Evolutionary conservation across 192 early-diverging fungal genomes (phyloP), one percentile per base, ranked within the genome.

Genomic region (Podila minutissima): DNA sequence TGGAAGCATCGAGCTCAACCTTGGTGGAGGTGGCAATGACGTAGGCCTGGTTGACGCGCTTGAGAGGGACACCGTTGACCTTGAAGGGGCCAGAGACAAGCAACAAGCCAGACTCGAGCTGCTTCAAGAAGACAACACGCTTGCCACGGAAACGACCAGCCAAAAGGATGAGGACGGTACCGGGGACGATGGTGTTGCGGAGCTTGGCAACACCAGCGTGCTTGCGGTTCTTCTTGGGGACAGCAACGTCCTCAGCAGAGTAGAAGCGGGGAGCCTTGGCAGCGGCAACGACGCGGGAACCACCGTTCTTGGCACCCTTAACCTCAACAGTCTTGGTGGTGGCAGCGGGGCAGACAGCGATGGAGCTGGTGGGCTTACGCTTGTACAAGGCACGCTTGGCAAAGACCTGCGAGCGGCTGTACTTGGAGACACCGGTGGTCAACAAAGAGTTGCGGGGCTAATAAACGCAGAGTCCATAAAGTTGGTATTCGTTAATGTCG

Each of bases 11-110:
- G 66, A 99, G 63, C 82, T 99, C 96, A 64, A 99, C 82, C 91
- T 97, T 98, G 91, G 98, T 98, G 81, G 98, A 98, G 83, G 97
- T 99, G 82, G 97, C 97, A 86, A 98, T 94, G 78, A 96, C 98
- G 89, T 97, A 99, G 74, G 97, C 96, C 91, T 98, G 97, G 95
- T 98, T 96, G 83, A 99, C 96, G 59, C 98, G 94, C 72, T 95
- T 91, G 69, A 99, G 89, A 41, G 98, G 98, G 67, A 99, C 95
- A 82, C 98, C 98, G 93, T 99, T 99, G 89, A 97, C 84, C 91
- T 95, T 95, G 93, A 94, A 96, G 68, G 98, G 98, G 58, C 98
- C 98, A 69, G 97, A 95, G 69, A 99, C 94, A 70, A 99, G 91
- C 64, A 99, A 89, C 71, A 99, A 92, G 72, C 98, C 98, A 82